phyloP scores from a whole-genome alignment of 345 rosid genomes.

The Eucalyptus dawsonii region DNA sequence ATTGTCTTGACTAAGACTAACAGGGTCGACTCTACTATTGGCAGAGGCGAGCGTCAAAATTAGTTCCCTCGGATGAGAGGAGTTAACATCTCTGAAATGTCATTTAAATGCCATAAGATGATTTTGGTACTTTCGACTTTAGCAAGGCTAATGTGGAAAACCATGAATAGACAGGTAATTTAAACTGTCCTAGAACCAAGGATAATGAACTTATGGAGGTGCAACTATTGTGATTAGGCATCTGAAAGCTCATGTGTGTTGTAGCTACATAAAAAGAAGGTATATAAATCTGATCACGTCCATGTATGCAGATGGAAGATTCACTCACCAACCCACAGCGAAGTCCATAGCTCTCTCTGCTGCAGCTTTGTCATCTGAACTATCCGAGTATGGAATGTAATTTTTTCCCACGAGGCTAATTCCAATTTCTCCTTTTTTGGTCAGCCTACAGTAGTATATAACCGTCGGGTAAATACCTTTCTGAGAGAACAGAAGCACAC shows the following conservation, averaged over 20 bases:
- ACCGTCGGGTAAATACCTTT: neutral
- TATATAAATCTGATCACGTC: neutral
- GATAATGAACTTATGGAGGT: neutral
- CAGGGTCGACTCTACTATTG: neutral
- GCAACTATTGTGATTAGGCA: neutral
- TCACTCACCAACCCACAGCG: slow-evolving; percentile 23
- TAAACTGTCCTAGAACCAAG: neutral
- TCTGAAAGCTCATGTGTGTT: neutral
- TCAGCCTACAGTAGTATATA: neutral
- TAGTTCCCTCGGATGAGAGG: neutral
- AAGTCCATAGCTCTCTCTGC: slow-evolving; percentile 24
- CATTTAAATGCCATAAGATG: neutral
- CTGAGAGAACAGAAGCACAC: neutral
- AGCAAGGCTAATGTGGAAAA: neutral
- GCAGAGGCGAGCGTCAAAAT: neutral
- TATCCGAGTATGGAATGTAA: slow-evolving; percentile 17
- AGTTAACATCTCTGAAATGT: neutral
- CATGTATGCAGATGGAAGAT: neutral
- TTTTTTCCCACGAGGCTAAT: slow-evolving; percentile 13
- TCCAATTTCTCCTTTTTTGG: slow-evolving; percentile 31
- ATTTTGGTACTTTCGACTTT: neutral
- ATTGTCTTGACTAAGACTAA: neutral
- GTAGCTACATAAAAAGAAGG: neutral
- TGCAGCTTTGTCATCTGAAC: slow-evolving; percentile 12
- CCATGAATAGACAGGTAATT: neutral